A percentile compares a stretch with the other conserved stretches of the same genome.
phyloP scores from a whole-genome alignment of 345 rosid species.

The Firmiana major region DNA sequence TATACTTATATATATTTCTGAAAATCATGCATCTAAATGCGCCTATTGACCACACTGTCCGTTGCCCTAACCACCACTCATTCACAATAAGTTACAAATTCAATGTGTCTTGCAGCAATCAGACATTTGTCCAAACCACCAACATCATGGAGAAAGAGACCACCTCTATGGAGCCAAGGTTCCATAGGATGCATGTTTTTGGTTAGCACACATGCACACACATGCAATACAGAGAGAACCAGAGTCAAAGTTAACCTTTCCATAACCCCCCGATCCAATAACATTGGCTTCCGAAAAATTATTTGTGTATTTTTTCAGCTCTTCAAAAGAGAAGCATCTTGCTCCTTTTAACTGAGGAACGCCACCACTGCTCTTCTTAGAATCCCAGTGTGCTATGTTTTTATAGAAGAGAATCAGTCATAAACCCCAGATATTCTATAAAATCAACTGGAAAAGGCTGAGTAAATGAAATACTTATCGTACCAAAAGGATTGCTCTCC shows the following conservation, averaged over 20 bases:
- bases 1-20: not conserved
- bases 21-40: not conserved
- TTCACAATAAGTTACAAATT: not conserved
- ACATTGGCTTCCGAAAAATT: constrained; percentile 68
- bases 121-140: not conserved
- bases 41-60: not conserved
- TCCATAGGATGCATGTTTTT: not conserved
- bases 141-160: not conserved
- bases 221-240: not conserved
- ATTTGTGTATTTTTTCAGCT: constrained; percentile 59
- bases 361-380: constrained; percentile 44
- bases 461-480: not conserved
- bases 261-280: constrained; percentile 88
- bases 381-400: constrained; percentile 67
- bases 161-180: not conserved
- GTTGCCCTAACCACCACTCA: not conserved
- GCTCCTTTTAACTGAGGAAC: constrained; percentile 80
- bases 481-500: constrained; percentile 74
- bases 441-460: not conserved
- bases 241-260: constrained; percentile 48
- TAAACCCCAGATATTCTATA: not conserved
- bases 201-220: not conserved
- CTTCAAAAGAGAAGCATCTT: constrained; percentile 67
- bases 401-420: not conserved
- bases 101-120: not conserved